Conservation (phyloP, 2,329 filamentous ascomycete genomes). For the Verticillium albo-atrum region DNA sequence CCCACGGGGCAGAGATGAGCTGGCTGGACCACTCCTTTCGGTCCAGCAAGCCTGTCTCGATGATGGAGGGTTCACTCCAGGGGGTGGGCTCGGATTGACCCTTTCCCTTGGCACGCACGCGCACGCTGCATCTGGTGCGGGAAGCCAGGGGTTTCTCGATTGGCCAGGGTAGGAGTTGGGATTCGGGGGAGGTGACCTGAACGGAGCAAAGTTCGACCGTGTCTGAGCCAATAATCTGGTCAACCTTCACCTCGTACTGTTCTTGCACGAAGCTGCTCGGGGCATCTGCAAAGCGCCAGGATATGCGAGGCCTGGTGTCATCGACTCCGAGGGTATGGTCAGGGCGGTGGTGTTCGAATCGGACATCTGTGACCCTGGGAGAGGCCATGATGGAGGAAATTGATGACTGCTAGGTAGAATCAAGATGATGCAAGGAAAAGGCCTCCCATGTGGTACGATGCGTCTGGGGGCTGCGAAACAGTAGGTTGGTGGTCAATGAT, state of each 20-base stretch:
- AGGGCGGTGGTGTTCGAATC: constrained; percentile 34
- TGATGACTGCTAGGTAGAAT: neutral
- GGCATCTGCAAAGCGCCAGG: constrained; percentile 36
- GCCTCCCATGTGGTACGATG: neutral
- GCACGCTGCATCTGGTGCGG: constrained; percentile 23
- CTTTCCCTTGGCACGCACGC: constrained; percentile 25
- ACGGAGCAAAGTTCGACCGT: neutral
- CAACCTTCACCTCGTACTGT: constrained; percentile 33
- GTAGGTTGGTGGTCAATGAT: neutral
- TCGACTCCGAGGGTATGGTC: constrained; percentile 33
- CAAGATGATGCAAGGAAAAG: neutral
- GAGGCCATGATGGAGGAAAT: neutral
- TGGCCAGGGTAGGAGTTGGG: constrained; percentile 40
- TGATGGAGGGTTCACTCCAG: constrained; percentile 20
- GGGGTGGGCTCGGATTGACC: constrained; percentile 9
- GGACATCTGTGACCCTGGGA: neutral
- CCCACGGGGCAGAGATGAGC: constrained; percentile 21
- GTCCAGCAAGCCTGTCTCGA: constrained; percentile 28
- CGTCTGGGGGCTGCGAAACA: neutral
- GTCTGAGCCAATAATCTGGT: constrained; percentile 14
- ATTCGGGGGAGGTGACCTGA: constrained; percentile 25
- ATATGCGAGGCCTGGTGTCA: constrained; percentile 36
- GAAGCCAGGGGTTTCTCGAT: constrained; percentile 20
- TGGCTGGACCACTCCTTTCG: constrained; percentile 23
- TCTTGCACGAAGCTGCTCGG: constrained; percentile 34